These are phyloP conservation scores for Ormosia semicastrata DNA, from an alignment of 306 rosid species.

Conservation along the genomic window DNA sequence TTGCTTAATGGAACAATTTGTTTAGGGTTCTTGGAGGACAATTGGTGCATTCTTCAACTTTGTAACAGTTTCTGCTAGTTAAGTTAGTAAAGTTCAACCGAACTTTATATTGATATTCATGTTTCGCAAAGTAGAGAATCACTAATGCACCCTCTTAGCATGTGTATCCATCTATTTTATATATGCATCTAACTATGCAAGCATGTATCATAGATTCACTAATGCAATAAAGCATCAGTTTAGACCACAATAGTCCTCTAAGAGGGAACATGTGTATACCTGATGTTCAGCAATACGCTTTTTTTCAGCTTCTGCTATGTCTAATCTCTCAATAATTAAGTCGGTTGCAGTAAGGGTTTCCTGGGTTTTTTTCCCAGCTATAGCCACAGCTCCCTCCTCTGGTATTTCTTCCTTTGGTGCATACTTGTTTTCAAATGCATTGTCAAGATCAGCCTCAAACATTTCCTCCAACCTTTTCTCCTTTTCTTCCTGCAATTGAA, in stretches of 20 bases:
- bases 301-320: slow-evolving; percentile 69
- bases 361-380: slow-evolving; percentile 83
- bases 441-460: slow-evolving; percentile 77
- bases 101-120: not conserved
- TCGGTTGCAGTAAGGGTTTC: slow-evolving; percentile 93
- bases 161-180: not conserved
- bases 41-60: not conserved
- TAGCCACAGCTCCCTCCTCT: slow-evolving; percentile 92
- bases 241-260: not conserved
- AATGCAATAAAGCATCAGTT: slow-evolving; percentile 3
- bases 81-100: not conserved
- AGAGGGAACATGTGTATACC: slow-evolving; percentile 40
- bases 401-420: slow-evolving; percentile 77
- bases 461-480: slow-evolving; percentile 87
- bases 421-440: slow-evolving; percentile 65
- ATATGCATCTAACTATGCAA: not conserved
- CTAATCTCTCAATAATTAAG: slow-evolving; percentile 78
- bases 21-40: not conserved
- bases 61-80: not conserved
- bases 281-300: slow-evolving; percentile 63
- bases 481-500: slow-evolving; percentile 88
- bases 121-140: not conserved
- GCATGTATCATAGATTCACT: not conserved
- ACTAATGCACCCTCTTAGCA: not conserved
- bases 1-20: not conserved